Base-by-base conservation (phyloP, 352 stramenopile genomes). In the Pythium grandisporangium region DNA sequence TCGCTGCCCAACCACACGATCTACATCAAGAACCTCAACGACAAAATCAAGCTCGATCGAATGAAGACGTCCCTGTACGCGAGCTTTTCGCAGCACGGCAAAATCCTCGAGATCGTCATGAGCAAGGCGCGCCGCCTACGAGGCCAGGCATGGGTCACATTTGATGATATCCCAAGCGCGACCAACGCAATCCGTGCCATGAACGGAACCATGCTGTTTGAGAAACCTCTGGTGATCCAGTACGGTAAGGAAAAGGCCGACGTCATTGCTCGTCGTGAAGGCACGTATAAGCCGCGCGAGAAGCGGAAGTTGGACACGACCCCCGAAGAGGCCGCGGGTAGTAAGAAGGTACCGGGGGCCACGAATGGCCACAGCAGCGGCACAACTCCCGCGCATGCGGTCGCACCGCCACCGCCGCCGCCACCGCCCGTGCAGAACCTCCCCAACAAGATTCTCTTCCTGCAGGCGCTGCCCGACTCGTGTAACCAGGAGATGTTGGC, bases 401-500 rank as follows among this genome's bases (percentile, higher is more conserved):
- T n/a, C n/a, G 17, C 53, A 60, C 7, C 48, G 36, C 52, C 58
- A 21, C 63, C 66, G 19, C 61, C 67, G 37, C 55, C 58, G 11
- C 61, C 69, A 7, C 56, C 57, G 11, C 65, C 63, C 17, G 45
- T 39, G 17, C 70, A 87, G 55, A 73, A 70, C 35, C 41, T 89
- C 26, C 84, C 82, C 21, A 84, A 95, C 69, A 95, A 96, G 58
- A 96, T 97, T 42, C 50, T 99, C 39, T 97, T 98, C 56, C 70
- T 96, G 26, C 71, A 95, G 58, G 71, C 91, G 37, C 66, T 99
- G 24, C 93, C 95, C 19, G 63, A 86, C 21, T 95, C 96, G 42
- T 98, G 92, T 61, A 99, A 94, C 66, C 64, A 97, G 67, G 83
- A 97, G 55, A 98, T 98, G 87, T 71, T 99, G 33, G 75, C 62